These are phyloP conservation scores for Alternaria arborescens DNA, from an alignment of 2,329 filamentous ascomycete genomes.

Conservation along the genomic window DNA sequence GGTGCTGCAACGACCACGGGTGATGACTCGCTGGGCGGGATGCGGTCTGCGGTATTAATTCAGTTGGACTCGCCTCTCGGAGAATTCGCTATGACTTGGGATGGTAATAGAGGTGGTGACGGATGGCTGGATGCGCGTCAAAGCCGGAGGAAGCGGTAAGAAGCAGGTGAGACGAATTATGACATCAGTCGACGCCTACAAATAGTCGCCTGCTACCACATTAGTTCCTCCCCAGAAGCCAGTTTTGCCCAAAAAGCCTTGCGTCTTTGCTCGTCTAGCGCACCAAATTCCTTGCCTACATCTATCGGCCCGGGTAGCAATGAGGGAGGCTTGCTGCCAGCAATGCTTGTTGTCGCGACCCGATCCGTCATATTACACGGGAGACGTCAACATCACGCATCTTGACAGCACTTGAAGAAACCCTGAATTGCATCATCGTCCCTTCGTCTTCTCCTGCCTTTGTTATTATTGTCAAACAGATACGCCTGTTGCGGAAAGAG, in stretches of 20 bases:
- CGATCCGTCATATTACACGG: neutral
- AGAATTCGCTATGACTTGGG: slow-evolving; percentile 9
- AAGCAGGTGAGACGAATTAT: slow-evolving; percentile 19
- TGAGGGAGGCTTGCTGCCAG: slow-evolving; percentile 1
- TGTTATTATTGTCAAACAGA: neutral
- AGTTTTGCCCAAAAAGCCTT: slow-evolving; percentile 5
- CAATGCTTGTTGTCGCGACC: slow-evolving; percentile 4
- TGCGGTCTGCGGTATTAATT: slow-evolving; percentile 10
- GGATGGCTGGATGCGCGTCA: slow-evolving; percentile 6
- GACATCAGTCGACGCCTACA: slow-evolving; percentile 18
- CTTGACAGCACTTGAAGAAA: neutral
- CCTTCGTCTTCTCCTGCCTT: neutral
- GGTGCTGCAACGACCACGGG: slow-evolving; percentile 25
- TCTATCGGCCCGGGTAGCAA: slow-evolving; percentile 2
- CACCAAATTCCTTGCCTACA: neutral
- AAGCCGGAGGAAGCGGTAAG: slow-evolving; percentile 20
- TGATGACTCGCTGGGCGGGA: slow-evolving; percentile 7
- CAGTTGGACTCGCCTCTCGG: slow-evolving; percentile 1
- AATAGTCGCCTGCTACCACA: slow-evolving; percentile 13
- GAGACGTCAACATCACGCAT: slow-evolving; percentile 2
- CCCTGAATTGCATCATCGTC: neutral
- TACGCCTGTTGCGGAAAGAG: neutral
- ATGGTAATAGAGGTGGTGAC: slow-evolving; percentile 9
- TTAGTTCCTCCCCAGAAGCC: slow-evolving; percentile 8
- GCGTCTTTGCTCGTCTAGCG: slow-evolving; percentile 3